Base-by-base conservation (phyloP, 78 protist species). In the Tieghemostelium lacteum region DNA sequence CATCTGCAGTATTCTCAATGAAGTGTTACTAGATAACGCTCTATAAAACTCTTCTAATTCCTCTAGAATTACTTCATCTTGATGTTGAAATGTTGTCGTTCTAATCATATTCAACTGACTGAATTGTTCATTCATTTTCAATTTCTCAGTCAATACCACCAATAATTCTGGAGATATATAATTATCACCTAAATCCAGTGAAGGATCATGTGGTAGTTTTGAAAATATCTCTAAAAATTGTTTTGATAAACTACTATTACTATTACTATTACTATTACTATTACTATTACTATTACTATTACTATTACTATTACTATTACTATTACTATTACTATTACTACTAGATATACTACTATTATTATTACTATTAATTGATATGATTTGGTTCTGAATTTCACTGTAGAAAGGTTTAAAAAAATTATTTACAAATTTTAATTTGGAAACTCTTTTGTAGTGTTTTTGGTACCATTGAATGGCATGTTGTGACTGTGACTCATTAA, bases 381-480 rank as follows among this genome's bases (percentile, higher is more conserved):
- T n/a, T n/a, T n/a, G n/a, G n/a, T n/a, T n/a, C n/a, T n/a, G n/a
- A n/a, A n/a, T n/a, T n/a, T n/a, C n/a, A n/a, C n/a, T n/a, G n/a
- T n/a, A n/a, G n/a, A n/a, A n/a, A 14, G 52, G 52, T 45, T 45
- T 45, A 45, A 70, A 70, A 70, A 70, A 70, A 37, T 70, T 26
- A 70, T 70, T 70, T 70, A 70, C 76, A 50, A 70, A 70, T 50
- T 70, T 70, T 31, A 70, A 36, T 50, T 70, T 40, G 31, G 31
- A 37, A 1, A 70, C 49, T 70, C 37, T 40, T 31, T 14, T 42
- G 37, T 19, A 70, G 20, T 70, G 58, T 31, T 70, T 70, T 50
- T 50, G 17, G 29, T 70, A 70, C 76, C 76, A 70, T 29, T 49
- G 37, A 29, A 70, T 40, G 0, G 63, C 20, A 8, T 29, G 29